A percentile compares a stretch with the other conserved stretches of the same genome.
Conservation (phyloP, 306 rosid genomes). For the Quercus agrifolia region DNA sequence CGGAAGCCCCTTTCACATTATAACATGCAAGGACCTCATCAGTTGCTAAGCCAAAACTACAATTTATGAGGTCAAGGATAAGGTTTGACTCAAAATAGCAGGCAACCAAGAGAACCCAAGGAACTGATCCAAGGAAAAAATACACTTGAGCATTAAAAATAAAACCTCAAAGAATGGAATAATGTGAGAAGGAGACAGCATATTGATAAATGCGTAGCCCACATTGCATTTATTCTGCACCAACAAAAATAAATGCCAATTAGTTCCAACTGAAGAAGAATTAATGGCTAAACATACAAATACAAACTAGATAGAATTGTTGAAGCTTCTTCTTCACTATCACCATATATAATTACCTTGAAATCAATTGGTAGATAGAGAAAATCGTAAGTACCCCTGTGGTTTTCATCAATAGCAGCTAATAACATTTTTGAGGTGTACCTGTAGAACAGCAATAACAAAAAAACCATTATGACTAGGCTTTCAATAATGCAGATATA, state of each 20-base stretch:
- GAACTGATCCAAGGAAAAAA: not conserved
- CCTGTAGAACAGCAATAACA: conserved; percentile 41
- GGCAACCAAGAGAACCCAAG: conserved; percentile 14
- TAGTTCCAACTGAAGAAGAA: conserved; percentile 12
- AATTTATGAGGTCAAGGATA: not conserved
- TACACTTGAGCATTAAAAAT: not conserved
- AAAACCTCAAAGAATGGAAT: conserved; percentile 76
- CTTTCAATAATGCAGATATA: conserved; percentile 5
- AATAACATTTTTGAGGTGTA: conserved; percentile 96
- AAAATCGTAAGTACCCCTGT: conserved; percentile 87
- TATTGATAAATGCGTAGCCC: conserved; percentile 98
- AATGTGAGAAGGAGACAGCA: conserved; percentile 86
- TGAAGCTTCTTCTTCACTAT: not conserved
- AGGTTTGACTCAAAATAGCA: conserved; percentile 1
- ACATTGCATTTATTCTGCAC: conserved; percentile 97
- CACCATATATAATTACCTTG: conserved; percentile 51
- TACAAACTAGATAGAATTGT: not conserved
- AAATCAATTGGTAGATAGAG: conserved; percentile 96
- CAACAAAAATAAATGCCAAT: conserved; percentile 7
- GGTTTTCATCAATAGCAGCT: conserved; percentile 94
- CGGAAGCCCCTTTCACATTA: not conserved
- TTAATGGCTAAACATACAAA: not conserved
- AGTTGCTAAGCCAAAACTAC: conserved; percentile 8
- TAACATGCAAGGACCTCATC: conserved; percentile 4
- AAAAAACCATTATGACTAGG: conserved; percentile 1